phyloP scores from a whole-genome alignment of 768 basidiomycete genomes.

The Galerina sulciceps region DNA sequence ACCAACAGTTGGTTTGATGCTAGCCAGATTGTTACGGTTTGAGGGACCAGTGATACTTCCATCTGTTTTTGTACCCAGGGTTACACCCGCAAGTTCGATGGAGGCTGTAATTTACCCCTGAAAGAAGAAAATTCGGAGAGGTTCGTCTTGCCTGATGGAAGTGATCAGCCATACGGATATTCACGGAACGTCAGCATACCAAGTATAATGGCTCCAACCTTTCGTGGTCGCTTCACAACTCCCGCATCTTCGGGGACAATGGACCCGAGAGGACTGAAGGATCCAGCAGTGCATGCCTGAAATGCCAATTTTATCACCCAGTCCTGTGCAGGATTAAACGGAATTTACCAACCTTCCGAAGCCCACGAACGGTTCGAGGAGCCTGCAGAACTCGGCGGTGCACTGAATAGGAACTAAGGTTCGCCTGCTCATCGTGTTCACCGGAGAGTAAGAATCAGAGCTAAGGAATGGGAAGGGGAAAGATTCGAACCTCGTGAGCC shows the following conservation, averaged over 20 bases:
- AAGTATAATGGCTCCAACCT: constrained; percentile 48
- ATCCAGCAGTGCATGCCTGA: constrained; percentile 49
- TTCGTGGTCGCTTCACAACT: constrained; percentile 45
- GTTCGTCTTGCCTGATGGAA: constrained; percentile 53
- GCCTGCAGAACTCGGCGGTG: too few relatives aligned
- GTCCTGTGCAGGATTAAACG: background rate
- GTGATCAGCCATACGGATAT: background rate
- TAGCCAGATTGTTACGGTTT: constrained; percentile 56
- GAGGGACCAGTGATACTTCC: constrained; percentile 62
- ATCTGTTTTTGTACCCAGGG: constrained; percentile 54
- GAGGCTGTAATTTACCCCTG: constrained; percentile 47
- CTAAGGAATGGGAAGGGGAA: too few relatives aligned
- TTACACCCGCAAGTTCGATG: constrained; percentile 51
- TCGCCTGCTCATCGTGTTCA: too few relatives aligned
- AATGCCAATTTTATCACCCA: background rate
- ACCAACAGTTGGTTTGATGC: constrained; percentile 65
- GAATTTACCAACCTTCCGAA: constrained; percentile 45
- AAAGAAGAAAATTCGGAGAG: constrained; percentile 58
- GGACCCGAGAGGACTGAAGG: constrained; percentile 43
- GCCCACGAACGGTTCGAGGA: too few relatives aligned
- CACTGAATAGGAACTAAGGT: too few relatives aligned
- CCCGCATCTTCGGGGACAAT: constrained; percentile 50
- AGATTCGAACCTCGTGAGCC: too few relatives aligned
- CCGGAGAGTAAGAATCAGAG: too few relatives aligned
- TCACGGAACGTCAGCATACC: constrained; percentile 26